Evolutionary conservation across 257 asterid genomes (phyloP).

Genomic region (Catharanthus roseus): DNA sequence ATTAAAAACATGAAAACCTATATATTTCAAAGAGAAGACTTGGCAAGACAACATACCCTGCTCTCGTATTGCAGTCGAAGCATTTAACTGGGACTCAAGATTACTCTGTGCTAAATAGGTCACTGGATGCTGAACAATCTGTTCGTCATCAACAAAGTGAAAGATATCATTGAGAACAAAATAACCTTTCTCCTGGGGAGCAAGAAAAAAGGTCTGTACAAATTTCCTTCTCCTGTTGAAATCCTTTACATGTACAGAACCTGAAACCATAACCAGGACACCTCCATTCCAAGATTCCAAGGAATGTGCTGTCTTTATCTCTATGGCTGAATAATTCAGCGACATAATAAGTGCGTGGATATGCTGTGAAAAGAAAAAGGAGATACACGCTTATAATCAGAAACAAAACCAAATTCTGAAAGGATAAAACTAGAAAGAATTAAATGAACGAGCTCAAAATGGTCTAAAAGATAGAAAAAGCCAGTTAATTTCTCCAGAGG

Average conservation of each 20-base stretch:
- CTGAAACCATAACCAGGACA: constrained; percentile 90
- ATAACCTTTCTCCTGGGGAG: constrained; percentile 93
- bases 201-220: constrained; percentile 87
- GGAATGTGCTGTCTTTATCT: constrained; percentile 87
- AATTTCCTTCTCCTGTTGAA: constrained; percentile 69
- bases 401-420: not conserved
- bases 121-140: constrained; percentile 59
- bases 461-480: not conserved
- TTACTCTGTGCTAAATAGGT: constrained; percentile 60
- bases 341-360: constrained; percentile 81
- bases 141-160: constrained; percentile 74
- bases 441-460: not conserved
- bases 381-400: not conserved
- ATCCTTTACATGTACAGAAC: constrained; percentile 56
- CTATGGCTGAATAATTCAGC: constrained; percentile 63
- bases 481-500: not conserved
- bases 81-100: constrained; percentile 50
- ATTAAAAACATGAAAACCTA: not conserved
- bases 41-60: constrained; percentile 49
- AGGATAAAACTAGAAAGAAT: not conserved
- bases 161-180: constrained; percentile 86
- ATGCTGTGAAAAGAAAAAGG: constrained; percentile 51
- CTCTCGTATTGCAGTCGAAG: constrained; percentile 48
- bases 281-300: constrained; percentile 92
- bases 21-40: not conserved